Conservation (phyloP, 768 basidiomycete species). For the Amanita phalloides region DNA sequence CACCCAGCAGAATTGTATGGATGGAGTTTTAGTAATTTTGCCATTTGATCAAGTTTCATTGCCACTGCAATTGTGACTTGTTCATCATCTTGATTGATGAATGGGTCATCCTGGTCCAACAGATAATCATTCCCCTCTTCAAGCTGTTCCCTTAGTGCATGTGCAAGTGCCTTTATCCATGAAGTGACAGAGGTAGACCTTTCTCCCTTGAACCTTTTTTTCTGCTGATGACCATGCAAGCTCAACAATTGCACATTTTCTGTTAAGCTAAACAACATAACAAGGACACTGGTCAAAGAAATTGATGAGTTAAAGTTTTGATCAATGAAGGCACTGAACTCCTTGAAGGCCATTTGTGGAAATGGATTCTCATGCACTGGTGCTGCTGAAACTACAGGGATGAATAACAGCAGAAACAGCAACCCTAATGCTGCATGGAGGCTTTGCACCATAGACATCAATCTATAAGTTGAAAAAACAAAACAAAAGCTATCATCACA, state of each 20-base stretch:
- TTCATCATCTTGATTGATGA: background rate
- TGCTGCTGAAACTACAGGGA: background rate
- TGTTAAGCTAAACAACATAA: conserved; percentile 10
- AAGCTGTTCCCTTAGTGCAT: background rate
- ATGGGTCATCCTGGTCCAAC: background rate
- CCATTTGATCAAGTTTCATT: background rate
- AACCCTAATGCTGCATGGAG: background rate
- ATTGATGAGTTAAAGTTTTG: conserved; percentile 8
- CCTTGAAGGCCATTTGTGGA: conserved; percentile 9
- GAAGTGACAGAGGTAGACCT: background rate
- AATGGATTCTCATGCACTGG: conserved; percentile 5
- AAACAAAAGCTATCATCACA: too few relatives aligned
- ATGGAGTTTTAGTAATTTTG: too few relatives aligned
- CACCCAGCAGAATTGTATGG: background rate
- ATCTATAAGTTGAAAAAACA: background rate
- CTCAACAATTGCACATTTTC: conserved; percentile 12
- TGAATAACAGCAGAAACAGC: background rate
- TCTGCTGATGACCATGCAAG: conserved; percentile 9
- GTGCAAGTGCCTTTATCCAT: background rate
- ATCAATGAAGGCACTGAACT: conserved; percentile 9
- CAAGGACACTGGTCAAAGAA: conserved; percentile 9
- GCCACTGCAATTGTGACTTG: background rate
- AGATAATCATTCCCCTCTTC: background rate
- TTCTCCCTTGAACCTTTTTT: background rate
- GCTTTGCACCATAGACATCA: background rate